Percentiles rank a stretch among this genome's conserved stretches.
phyloP scores from a whole-genome alignment of 768 basidiomycete species.

The Neoboletus magnificus region DNA sequence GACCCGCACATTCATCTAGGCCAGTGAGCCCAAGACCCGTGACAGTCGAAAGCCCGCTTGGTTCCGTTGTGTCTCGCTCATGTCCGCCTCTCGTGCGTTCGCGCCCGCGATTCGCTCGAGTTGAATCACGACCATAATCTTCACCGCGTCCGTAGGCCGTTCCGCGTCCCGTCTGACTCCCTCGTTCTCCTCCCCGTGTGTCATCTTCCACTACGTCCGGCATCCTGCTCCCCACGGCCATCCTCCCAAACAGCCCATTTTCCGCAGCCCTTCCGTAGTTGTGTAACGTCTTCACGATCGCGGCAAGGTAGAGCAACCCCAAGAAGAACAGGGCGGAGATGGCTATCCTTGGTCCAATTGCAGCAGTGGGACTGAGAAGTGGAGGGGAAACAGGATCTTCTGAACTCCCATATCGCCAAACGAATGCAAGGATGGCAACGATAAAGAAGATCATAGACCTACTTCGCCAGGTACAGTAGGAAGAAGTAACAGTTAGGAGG shows the following conservation, averaged over 20 bases:
- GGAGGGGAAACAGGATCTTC: slow-evolving; percentile 35
- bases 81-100: slow-evolving; percentile 2
- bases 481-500: neutral
- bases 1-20: slow-evolving; percentile 18
- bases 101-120: slow-evolving; percentile 8
- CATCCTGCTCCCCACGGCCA: neutral
- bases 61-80: slow-evolving; percentile 10
- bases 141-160: neutral
- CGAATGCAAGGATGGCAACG: slow-evolving; percentile 57
- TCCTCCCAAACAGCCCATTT: neutral
- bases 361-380: slow-evolving; percentile 37
- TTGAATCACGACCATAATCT: neutral
- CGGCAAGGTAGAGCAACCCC: slow-evolving; percentile 57
- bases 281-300: slow-evolving; percentile 62
- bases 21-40: slow-evolving; percentile 27
- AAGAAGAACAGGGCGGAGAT: slow-evolving; percentile 53
- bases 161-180: slow-evolving; percentile 2
- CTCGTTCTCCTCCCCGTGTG: neutral
- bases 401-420: slow-evolving; percentile 60
- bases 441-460: slow-evolving; percentile 71
- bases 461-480: neutral
- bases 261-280: slow-evolving; percentile 44
- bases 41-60: slow-evolving; percentile 22
- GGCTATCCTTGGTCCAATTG: slow-evolving; percentile 51
- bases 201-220: neutral